Evolutionary conservation across 768 basidiomycete species (phyloP), one percentile per base, ranked within the genome.

Genomic region (Holtermannia corniformis): DNA sequence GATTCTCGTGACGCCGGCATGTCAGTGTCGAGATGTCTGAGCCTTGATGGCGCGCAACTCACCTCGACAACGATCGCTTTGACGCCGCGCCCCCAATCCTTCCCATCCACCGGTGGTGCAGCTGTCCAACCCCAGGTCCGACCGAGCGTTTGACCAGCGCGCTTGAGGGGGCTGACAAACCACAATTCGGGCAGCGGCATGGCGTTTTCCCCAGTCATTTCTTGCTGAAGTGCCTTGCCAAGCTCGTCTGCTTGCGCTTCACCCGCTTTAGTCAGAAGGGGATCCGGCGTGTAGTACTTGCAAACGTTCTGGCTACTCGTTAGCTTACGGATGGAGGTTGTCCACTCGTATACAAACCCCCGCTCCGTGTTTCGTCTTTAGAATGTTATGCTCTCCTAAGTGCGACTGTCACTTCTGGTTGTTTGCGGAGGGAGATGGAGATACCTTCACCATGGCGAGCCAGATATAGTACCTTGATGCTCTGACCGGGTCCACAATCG

Each of bases 391-490:
- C 51, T 63, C 59, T 5, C 51, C 61, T 62, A 47, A 41, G 3
- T 1, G 21, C n/a, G 23, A 7, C 5, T 10, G 41, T 44, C 26
- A 41, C 37, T 27, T 13, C 27, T 25, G 10, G 7, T 37, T 16
- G 16, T 16, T 14, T 37, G 23, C 14, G 24, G 12, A 26, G 13
- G 10, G 3, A 20, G 12, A 28, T 23, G 11, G 23, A 49, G 54
- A 54, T 41, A 60, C 61, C 58, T 51, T 63, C 56, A 4, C 61
- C 61, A 50, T 63, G 61, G 26, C 61, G 23, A n/a, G 61, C 59
- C 7, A 56, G 55, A 24, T 50, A 63, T 26, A 63, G 55, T 13
- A 63, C 61, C 26, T 54, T 58, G 37, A 63, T 49, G 21, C 51
- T 55, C 41, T 58, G 54, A 21, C 54, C 58, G 7, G 52, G 40